Evolutionary conservation across 495 filamentous ascomycete species (phyloP), one percentile per base, ranked within the genome.

Genomic region (Thermothielavioides terrestris): DNA sequence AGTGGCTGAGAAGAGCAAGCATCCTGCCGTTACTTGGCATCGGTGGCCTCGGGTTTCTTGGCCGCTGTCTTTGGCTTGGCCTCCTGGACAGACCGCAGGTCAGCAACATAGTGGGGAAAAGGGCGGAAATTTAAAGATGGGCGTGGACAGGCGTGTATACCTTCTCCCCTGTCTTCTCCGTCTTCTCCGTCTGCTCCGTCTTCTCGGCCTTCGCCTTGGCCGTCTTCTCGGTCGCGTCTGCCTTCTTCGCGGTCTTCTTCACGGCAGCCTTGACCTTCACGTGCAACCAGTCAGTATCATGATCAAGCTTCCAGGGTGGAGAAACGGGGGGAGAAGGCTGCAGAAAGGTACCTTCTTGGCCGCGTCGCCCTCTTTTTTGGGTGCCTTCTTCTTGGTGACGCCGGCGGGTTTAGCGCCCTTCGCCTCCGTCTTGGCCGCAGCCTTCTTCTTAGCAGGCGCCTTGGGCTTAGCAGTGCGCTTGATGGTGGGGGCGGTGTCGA

Each of bases 351-450:
- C 75, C 72, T 78, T 78, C 18, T 70, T 68, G 37, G 58, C 73
- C 30, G 67, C 64, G 45, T 58, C 57, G 30, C 57, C 49, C 55
- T 75, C 70, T 65, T 77, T 77, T 60, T 72, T 73, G 5, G 73
- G 64, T 4, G 68, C 63, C 64, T 74, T 75, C 68, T 74, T 76
- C 68, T 78, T 78, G 52, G 69, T 74, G 23, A 77, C 74, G 46
- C 74, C 76, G 27, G 64, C 55, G 14, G 75, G 74, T 63, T 78
- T 78, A 34, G 68, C 67, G 38, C 66, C 67, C 64, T 72, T 77
- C 34, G 58, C 62, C 64, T 28, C 44, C 32, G 44, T 60, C 64
- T 70, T 73, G 41, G 62, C 46, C 58, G 61, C 67, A 20, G 69
- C 56, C 55, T 66, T 70, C n/a, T n/a, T n/a, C 64, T 72, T 77